Percentiles rank a stretch among this genome's conserved stretches.
phyloP scores from a whole-genome alignment of 2,329 filamentous ascomycete genomes.

The Aspergillus brunneoviolaceus region DNA sequence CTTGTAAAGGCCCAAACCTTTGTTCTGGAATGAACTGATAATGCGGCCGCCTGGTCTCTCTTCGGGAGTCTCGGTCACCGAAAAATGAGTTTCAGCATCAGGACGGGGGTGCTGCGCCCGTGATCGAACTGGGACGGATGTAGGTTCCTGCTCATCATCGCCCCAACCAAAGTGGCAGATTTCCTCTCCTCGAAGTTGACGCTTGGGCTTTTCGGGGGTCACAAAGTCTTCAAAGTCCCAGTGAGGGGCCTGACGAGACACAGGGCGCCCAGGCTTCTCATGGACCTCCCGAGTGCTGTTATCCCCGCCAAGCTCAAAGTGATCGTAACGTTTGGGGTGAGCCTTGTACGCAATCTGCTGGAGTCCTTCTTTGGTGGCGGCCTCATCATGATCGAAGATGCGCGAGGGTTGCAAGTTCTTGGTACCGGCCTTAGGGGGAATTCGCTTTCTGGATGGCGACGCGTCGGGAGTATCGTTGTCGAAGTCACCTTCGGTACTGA shows the following conservation, averaged over 20 bases:
- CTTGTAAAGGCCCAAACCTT: slow-evolving; percentile 71
- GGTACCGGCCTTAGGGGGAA: slow-evolving; percentile 55
- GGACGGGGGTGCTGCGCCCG: slow-evolving; percentile 68
- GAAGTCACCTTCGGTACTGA: slow-evolving; percentile 43
- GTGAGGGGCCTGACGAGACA: slow-evolving; percentile 61
- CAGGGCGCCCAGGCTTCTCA: slow-evolving; percentile 26
- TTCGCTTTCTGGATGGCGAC: slow-evolving; percentile 26
- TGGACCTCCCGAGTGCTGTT: slow-evolving; percentile 31
- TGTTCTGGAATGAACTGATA: slow-evolving; percentile 60
- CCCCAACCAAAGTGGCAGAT: slow-evolving; percentile 75
- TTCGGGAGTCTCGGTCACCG: slow-evolving; percentile 75
- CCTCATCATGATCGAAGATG: slow-evolving; percentile 62
- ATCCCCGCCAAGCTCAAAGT: slow-evolving; percentile 48
- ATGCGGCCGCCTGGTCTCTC: slow-evolving; percentile 39
- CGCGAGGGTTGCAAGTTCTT: slow-evolving; percentile 65
- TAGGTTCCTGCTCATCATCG: slow-evolving; percentile 57
- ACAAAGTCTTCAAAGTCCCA: slow-evolving; percentile 89
- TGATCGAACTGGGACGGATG: slow-evolving; percentile 50
- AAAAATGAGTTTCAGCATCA: slow-evolving; percentile 79
- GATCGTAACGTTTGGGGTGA: slow-evolving; percentile 76
- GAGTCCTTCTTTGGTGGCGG: slow-evolving; percentile 39
- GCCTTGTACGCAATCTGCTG: slow-evolving; percentile 55
- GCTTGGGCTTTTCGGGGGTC: slow-evolving; percentile 73
- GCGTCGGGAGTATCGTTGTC: slow-evolving; percentile 19
- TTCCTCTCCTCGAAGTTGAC: slow-evolving; percentile 66